Percentiles rank a stretch among this genome's conserved stretches.
Conservation (phyloP, 805 yeast species). For the Candida ipomoeae region DNA sequence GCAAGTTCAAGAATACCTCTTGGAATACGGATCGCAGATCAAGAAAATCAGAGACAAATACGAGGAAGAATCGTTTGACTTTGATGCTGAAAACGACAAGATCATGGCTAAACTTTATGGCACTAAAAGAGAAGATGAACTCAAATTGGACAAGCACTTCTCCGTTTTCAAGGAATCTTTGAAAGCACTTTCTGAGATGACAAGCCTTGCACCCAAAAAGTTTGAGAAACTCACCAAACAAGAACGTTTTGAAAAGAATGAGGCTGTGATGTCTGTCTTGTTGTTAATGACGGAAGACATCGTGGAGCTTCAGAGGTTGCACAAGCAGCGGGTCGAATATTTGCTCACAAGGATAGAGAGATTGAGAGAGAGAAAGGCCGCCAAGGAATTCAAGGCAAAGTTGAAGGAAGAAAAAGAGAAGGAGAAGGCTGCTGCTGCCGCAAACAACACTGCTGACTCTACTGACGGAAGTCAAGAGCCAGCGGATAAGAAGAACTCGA, state of each 20-base stretch:
- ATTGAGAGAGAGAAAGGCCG: slow-evolving; percentile 28
- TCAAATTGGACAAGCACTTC: slow-evolving; percentile 26
- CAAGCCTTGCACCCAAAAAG: slow-evolving; percentile 16
- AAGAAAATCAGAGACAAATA: slow-evolving; percentile 39
- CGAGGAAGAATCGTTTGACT: slow-evolving; percentile 45
- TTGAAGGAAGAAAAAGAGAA: slow-evolving; percentile 24
- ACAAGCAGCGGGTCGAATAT: slow-evolving; percentile 24
- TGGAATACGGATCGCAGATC: slow-evolving; percentile 45
- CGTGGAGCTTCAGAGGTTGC: slow-evolving; percentile 26
- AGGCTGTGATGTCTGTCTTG: slow-evolving; percentile 24
- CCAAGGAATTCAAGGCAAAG: slow-evolving; percentile 31
- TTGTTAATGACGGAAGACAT: slow-evolving; percentile 29
- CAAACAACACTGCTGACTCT: background rate
- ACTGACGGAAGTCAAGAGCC: background rate
- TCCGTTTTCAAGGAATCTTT: slow-evolving; percentile 25
- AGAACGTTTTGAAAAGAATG: slow-evolving; percentile 24
- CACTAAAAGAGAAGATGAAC: slow-evolving; percentile 5
- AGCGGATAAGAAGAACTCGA: slow-evolving; percentile 1
- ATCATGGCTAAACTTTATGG: slow-evolving; percentile 25
- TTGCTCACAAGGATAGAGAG: slow-evolving; percentile 27
- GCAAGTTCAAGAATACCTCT: slow-evolving; percentile 41
- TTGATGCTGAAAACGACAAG: slow-evolving; percentile 47
- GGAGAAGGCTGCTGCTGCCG: slow-evolving; percentile 16
- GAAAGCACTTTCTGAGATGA: slow-evolving; percentile 24
- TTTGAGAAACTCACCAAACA: slow-evolving; percentile 23